Evolutionary conservation across 129 eudicot genomes (phyloP), one percentile per base, ranked within the genome.

Genomic region (Artemisia argyi): DNA sequence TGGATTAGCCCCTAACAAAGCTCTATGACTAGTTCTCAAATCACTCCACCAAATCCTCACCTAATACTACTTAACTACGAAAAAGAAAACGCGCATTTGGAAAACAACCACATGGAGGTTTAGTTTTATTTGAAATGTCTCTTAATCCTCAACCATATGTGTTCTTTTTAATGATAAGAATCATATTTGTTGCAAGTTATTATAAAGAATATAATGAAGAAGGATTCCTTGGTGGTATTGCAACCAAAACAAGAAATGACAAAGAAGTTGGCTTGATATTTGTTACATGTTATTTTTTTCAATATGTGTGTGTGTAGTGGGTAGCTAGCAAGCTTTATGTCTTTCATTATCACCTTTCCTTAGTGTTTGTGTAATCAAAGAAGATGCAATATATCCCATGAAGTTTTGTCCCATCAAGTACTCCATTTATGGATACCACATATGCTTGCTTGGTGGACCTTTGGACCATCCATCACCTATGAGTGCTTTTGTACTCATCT

Each of bases 1-100:
- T 14, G 62, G 68, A 74, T 66, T 70, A 71, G 72, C 61, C 30
- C 66, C 57, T 59, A 54, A 70, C 49, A 71, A 32, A 48, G 53
- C 74, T 75, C 28, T 70, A 26, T 42, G 14, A 59, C 71, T 19
- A 28, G 67, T 65, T 64, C 70, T 63, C 72, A 54, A 66, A 73
- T 75, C 66, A 72, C 73, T 76, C 78, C 82, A 83, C 89, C 87
- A 79, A 85, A 81, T 79, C 91, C 73, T 83, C 91, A 87, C 91
- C 97, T 90, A 87, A 90, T 79, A 69, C 80, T 54, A 59, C 39
- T 60, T 79, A 76, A 59, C 71, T 74, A 66, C 81, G 68, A 73
- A 30, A 74, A 71, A 80, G 47, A 79, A 74, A 74, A 79, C 84
- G 74, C 16, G 71, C 72, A 72, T 75, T 20, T 62, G 22, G 64